Percentiles rank a stretch among this genome's conserved stretches.
Evolutionary conservation across 2,329 filamentous ascomycete species (phyloP).

Genomic region (Ophiostoma novo-ulmi): DNA sequence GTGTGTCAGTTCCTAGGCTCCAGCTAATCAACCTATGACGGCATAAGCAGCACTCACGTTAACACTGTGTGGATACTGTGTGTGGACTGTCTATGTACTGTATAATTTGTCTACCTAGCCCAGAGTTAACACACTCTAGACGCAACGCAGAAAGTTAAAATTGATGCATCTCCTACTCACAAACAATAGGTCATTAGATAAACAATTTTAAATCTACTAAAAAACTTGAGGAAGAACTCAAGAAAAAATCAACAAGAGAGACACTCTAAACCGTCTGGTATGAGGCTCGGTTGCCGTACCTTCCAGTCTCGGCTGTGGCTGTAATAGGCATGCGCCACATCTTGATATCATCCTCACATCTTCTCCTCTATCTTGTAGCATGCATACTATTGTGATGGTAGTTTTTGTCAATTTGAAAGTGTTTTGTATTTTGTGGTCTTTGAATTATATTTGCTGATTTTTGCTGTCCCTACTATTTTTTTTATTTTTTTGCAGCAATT

Average conservation of each 20-base stretch:
- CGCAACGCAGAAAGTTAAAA: not conserved
- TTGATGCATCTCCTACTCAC: not conserved
- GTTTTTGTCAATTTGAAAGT: too few relatives aligned
- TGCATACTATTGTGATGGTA: too few relatives aligned
- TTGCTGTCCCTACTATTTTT: too few relatives aligned
- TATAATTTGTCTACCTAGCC: not conserved
- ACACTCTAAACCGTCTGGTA: not conserved
- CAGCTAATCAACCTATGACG: conserved; percentile 20
- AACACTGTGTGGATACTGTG: not conserved
- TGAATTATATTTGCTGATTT: not conserved
- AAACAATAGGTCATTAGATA: not conserved
- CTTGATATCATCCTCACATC: not conserved
- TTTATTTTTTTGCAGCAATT: too few relatives aligned
- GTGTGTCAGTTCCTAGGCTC: conserved; percentile 15
- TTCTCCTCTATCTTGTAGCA: not conserved
- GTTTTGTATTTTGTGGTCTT: not conserved
- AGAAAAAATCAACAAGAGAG: not conserved
- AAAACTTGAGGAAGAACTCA: too few relatives aligned
- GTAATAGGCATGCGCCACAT: not conserved
- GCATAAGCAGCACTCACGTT: conserved; percentile 15
- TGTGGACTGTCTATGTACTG: not conserved
- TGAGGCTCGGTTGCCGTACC: not conserved
- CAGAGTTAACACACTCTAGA: not conserved
- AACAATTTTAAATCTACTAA: too few relatives aligned
- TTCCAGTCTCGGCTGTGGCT: not conserved